Evolutionary conservation across 2,329 filamentous ascomycete genomes (phyloP), one percentile per base, ranked within the genome.

Genomic region (Cordyceps cicadae): DNA sequence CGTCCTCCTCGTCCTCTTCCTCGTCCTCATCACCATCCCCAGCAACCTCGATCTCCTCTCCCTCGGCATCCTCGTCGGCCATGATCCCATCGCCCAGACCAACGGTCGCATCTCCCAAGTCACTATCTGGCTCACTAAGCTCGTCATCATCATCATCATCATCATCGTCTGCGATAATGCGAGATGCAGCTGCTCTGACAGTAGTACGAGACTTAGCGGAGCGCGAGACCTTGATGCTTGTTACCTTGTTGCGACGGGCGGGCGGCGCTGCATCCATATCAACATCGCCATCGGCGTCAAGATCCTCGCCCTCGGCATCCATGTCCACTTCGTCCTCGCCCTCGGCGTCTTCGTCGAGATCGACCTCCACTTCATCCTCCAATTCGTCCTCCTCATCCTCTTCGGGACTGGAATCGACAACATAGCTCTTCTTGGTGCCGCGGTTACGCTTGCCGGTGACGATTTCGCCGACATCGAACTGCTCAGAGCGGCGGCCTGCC

Each of bases 361-460:
- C 68, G 5, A 69, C 69, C 37, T 62, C 63, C 29, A 72, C 70
- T 12, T 70, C 72, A 9, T 75, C 73, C 9, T 75, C 75, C 9
- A 76, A 71, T 0, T 73, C 73, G 17, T 70, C 75, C 2, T 77
- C 77, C 3, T 77, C 76, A 26, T 77, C 76, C n/a, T 78, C 76
- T n/a, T 78, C 76, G 43, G 75, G 76, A 59, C 78, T 79, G 43
- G 79, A 82, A 63, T 84, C 82, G 26, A 86, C 79, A 41, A 84
- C 80, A 59, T 85, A 85, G 65, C 78, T 84, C 72, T 84, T 85
- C 72, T 83, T 82, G 19, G 76, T 77, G 6, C 79, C 80, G 9
- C 81, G 77, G 62, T 80, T 82, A 54, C 82, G 76, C 66, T 80
- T 81, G 43, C 79, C 77, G 29, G 76, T 72, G 19, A 81, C 69